A percentile compares a stretch with the other conserved stretches of the same genome.
Evolutionary conservation across 192 early-diverging fungal genomes (phyloP).

Genomic region (Piromyces sp.): DNA sequence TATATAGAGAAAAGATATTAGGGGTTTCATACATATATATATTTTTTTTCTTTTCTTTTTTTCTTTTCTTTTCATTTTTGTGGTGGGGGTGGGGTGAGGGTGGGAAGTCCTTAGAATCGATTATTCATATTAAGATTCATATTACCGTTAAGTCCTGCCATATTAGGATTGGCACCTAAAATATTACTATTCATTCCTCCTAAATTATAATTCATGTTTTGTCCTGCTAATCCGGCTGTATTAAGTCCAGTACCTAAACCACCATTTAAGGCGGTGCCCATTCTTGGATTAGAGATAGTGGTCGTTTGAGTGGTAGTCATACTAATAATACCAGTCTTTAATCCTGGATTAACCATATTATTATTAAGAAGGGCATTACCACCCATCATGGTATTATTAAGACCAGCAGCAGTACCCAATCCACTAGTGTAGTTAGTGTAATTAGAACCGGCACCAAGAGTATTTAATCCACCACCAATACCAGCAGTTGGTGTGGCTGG

Average conservation of each 20-base stretch:
- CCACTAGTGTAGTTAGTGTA: background rate
- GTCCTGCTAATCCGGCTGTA: background rate
- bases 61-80: no score
- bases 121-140: background rate
- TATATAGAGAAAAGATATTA: no score
- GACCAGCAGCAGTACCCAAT: no score
- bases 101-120: no score
- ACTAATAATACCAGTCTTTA: background rate
- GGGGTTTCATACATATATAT: no score
- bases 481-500: background rate
- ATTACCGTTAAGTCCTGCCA: background rate
- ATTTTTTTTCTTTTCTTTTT: no score
- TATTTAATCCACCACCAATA: no score
- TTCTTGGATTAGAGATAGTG: background rate
- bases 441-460: background rate
- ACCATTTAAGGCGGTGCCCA: background rate
- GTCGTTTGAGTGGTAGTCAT: background rate
- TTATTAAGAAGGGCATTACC: background rate
- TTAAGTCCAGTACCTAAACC: background rate
- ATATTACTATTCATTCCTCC: background rate
- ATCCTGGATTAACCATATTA: background rate
- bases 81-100: no score
- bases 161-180: background rate
- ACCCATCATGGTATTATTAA: background rate
- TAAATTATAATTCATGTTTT: background rate